Conservation (phyloP, 805 yeast species). For the Candida boleticola region DNA sequence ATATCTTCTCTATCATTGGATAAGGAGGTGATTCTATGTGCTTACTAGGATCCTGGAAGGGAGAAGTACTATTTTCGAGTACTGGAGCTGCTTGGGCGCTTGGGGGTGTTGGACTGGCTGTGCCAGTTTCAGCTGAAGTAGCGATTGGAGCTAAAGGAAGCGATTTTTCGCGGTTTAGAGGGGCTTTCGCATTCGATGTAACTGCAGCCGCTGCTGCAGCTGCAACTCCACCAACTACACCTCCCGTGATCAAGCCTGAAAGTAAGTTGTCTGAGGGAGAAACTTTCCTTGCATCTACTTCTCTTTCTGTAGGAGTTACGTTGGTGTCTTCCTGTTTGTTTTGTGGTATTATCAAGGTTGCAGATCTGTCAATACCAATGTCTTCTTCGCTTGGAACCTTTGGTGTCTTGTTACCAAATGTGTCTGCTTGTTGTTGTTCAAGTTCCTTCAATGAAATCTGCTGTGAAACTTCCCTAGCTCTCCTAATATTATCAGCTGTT, state of each 20-base stretch:
- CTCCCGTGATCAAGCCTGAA: neutral
- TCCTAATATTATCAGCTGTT: conserved; percentile 19
- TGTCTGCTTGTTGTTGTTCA: neutral
- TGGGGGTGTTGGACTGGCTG: too few relatives aligned
- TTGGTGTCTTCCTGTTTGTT: neutral
- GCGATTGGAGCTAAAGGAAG: conserved; percentile 1
- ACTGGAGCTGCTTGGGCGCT: too few relatives aligned
- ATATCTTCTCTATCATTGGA: neutral
- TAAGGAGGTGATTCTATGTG: too few relatives aligned
- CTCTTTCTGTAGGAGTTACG: neutral
- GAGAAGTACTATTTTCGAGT: too few relatives aligned
- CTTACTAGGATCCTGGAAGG: too few relatives aligned
- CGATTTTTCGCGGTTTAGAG: conserved; percentile 6
- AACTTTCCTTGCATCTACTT: neutral
- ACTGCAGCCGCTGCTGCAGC: neutral
- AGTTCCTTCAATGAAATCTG: conserved; percentile 6
- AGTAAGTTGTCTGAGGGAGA: neutral
- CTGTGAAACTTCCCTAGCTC: conserved; percentile 23
- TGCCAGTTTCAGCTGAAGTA: too few relatives aligned
- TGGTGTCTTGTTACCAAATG: neutral
- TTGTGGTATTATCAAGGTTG: conserved; percentile 1
- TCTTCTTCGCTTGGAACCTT: neutral
- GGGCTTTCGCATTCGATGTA: neutral
- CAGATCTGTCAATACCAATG: neutral
- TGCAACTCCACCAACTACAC: neutral